phyloP scores from a whole-genome alignment of 2,329 filamentous ascomycete genomes.

The Beauveria caledonica region DNA sequence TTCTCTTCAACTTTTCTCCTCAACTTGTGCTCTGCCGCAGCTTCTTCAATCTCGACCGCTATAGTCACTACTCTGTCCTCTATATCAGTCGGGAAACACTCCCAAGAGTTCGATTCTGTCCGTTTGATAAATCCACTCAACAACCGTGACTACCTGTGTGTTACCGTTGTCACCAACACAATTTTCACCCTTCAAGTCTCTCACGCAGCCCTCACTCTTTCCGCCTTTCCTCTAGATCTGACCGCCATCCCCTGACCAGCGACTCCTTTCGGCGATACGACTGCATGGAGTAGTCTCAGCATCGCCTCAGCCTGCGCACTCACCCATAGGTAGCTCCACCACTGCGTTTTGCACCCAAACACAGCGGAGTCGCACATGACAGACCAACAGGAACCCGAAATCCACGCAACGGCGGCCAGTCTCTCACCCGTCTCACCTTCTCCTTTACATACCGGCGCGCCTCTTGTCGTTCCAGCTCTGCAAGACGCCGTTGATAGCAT shows the following conservation, averaged over 20 bases:
- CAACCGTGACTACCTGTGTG: background rate
- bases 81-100: no score
- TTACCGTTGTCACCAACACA: background rate
- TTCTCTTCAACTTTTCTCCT: background rate
- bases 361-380: constrained; percentile 5
- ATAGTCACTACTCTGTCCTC: no score
- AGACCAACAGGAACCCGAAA: constrained; percentile 31
- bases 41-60: background rate
- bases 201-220: background rate
- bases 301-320: background rate
- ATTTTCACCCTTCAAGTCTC: background rate
- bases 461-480: constrained; percentile 40
- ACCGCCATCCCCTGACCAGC: background rate
- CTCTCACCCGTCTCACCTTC: constrained; percentile 44
- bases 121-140: background rate
- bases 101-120: background rate
- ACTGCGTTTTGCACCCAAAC: background rate
- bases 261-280: background rate
- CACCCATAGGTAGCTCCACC: constrained; percentile 10
- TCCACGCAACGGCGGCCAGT: constrained; percentile 42
- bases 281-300: constrained; percentile 4
- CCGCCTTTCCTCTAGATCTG: background rate
- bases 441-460: constrained; percentile 37
- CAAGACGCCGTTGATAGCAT: constrained; percentile 45
- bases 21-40: background rate